Percentiles rank a stretch among this genome's conserved stretches.
Evolutionary conservation across 1,139 yeast species (phyloP).

Genomic region (Keqinozyma sinolaborantium): DNA sequence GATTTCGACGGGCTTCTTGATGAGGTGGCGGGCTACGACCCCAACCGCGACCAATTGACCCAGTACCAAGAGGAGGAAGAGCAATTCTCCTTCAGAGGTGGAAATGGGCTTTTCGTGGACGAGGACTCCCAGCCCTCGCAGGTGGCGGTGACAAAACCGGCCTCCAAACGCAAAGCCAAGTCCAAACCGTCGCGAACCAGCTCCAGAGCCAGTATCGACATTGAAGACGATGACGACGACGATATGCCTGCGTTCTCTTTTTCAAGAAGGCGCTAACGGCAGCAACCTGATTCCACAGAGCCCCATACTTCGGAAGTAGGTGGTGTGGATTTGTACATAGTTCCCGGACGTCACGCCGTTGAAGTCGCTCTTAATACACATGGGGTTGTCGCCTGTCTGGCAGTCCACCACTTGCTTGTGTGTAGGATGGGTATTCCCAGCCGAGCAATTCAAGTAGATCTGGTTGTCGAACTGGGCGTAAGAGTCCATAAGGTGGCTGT

Average conservation of each 20-base stretch:
- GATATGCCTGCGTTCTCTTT: constrained; percentile 40
- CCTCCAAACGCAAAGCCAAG: background rate
- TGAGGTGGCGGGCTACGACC: constrained; percentile 1
- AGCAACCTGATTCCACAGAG: constrained; percentile 34
- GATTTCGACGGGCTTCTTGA: constrained; percentile 1
- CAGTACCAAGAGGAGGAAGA: constrained; percentile 1
- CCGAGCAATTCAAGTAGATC: constrained; percentile 40
- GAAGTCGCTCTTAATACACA: constrained; percentile 38
- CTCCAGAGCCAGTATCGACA: constrained; percentile 12
- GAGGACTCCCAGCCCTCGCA: constrained; percentile 5
- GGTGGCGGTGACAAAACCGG: background rate
- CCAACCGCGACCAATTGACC: background rate
- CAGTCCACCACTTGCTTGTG: constrained; percentile 31
- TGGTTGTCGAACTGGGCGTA: constrained; percentile 45
- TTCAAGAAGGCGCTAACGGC: constrained; percentile 8
- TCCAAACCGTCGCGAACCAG: background rate
- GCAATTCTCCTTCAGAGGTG: background rate
- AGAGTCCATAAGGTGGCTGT: constrained; percentile 18
- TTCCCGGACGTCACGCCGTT: constrained; percentile 16
- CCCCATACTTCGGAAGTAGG: constrained; percentile 48
- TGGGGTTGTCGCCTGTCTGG: constrained; percentile 24
- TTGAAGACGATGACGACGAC: constrained; percentile 31
- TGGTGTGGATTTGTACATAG: constrained; percentile 39
- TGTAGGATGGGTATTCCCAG: constrained; percentile 20
- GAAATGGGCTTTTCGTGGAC: constrained; percentile 6